Evolutionary conservation across 805 yeast species (phyloP).

Genomic region (Ogataea glucozyma): DNA sequence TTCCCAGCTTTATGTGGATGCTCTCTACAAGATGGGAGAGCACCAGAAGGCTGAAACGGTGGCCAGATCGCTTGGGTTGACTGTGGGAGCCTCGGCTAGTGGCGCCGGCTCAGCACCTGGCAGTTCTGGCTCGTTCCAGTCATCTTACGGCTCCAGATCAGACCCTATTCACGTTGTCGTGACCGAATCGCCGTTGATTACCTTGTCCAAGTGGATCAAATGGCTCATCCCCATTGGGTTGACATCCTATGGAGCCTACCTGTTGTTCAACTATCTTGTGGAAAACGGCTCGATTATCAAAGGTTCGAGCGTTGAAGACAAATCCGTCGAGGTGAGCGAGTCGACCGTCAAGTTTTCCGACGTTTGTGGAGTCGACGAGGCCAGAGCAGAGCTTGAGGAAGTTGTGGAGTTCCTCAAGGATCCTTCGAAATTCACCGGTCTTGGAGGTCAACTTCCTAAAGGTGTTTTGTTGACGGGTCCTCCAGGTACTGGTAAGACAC

Average conservation of each 20-base stretch:
- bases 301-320: conserved; percentile 27
- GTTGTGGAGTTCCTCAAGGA: conserved; percentile 97
- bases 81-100: conserved; percentile 31
- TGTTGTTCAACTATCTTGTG: conserved; percentile 72
- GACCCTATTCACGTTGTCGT: conserved; percentile 95
- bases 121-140: conserved; percentile 14
- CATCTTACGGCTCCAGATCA: conserved; percentile 55
- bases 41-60: conserved; percentile 74
- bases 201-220: conserved; percentile 82
- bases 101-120: conserved; percentile 20
- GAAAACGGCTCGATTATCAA: conserved; percentile 72
- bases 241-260: conserved; percentile 76
- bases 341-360: conserved; percentile 80
- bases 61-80: conserved; percentile 43
- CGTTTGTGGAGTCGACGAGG: conserved; percentile 98
- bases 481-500: conserved; percentile 98
- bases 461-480: conserved; percentile 98
- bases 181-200: conserved; percentile 77
- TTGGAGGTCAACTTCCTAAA: conserved; percentile 96
- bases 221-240: conserved; percentile 84
- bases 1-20: conserved; percentile 75
- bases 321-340: conserved; percentile 26
- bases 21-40: conserved; percentile 76
- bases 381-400: conserved; percentile 95
- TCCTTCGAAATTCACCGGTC: conserved; percentile 92